These are phyloP conservation scores for Carex littledalei DNA, from an alignment of 176 grass and related monocot species.

Conservation along the genomic window DNA sequence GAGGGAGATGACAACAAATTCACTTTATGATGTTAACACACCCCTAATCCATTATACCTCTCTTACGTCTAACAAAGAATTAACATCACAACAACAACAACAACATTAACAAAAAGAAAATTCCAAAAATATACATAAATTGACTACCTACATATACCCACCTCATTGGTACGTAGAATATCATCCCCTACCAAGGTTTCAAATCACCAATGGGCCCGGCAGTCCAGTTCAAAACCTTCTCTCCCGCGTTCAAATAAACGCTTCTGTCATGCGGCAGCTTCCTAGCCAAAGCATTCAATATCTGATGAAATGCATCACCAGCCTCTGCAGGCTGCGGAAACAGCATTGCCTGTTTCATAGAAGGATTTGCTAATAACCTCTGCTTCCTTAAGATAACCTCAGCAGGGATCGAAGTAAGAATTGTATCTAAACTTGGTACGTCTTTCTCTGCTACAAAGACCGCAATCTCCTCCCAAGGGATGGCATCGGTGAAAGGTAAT, in stretches of 20 bases:
- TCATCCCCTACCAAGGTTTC: constrained; percentile 60
- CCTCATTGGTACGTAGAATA: background rate
- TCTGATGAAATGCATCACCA: constrained; percentile 91
- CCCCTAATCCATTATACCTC: background rate
- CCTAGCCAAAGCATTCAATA: constrained; percentile 83
- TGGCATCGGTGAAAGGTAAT: constrained; percentile 88
- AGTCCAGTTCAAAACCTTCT: constrained; percentile 77
- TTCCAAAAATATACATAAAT: constrained; percentile 19
- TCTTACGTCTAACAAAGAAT: constrained; percentile 20
- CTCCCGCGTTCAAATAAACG: constrained; percentile 50
- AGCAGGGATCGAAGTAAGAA: constrained; percentile 79
- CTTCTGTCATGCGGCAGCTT: constrained; percentile 71
- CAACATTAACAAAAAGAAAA: background rate
- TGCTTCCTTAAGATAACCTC: constrained; percentile 93
- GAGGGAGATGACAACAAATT: constrained; percentile 6
- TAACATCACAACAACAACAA: constrained; percentile 18
- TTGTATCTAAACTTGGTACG: constrained; percentile 72
- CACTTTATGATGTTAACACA: constrained; percentile 13
- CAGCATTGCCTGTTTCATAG: constrained; percentile 89
- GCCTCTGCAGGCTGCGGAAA: constrained; percentile 79
- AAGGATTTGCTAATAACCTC: constrained; percentile 86
- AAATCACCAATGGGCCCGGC: constrained; percentile 75
- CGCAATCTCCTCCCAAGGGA: constrained; percentile 94
- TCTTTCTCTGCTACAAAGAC: constrained; percentile 86
- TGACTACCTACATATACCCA: constrained; percentile 10